These are phyloP conservation scores for Sarocladiaceae sp. DNA, from an alignment of 2,329 filamentous ascomycete species.

Conservation along the genomic window DNA sequence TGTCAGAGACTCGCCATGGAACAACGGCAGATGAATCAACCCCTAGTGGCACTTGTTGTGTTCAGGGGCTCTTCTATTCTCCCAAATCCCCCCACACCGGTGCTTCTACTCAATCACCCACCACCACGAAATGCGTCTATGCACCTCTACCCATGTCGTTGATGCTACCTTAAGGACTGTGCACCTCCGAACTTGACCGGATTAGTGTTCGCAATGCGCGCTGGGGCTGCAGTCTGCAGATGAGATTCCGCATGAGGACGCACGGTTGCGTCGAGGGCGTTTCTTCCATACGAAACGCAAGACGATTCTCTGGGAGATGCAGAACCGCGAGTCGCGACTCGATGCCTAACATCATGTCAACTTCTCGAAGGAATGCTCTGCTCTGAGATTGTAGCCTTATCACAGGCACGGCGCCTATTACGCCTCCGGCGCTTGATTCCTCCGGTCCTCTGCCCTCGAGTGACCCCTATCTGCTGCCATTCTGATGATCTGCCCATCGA, in stretches of 20 bases:
- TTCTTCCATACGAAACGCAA: slow-evolving; percentile 8
- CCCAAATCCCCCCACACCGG: not conserved
- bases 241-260: slow-evolving; percentile 7
- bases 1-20: too few species aligned
- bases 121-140: not conserved
- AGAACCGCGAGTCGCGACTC: not conserved
- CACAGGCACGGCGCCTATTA: too few species aligned
- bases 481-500: slow-evolving; percentile 1
- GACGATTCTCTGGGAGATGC: not conserved
- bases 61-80: too few species aligned
- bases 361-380: too few species aligned
- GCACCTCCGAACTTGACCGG: not conserved
- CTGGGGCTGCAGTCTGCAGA: slow-evolving; percentile 9
- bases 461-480: too few species aligned
- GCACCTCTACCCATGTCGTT: not conserved
- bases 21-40: too few species aligned
- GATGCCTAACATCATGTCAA: too few species aligned
- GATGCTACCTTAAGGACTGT: not conserved
- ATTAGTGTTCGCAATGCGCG: not conserved
- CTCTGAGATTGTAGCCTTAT: too few species aligned
- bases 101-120: too few species aligned
- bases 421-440: too few species aligned
- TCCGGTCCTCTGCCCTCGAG: too few species aligned
- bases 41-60: too few species aligned
- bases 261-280: slow-evolving; percentile 9